Evolutionary conservation across 2,329 filamentous ascomycete genomes (phyloP).

Genomic region (Cucurbitaria berberidis): DNA sequence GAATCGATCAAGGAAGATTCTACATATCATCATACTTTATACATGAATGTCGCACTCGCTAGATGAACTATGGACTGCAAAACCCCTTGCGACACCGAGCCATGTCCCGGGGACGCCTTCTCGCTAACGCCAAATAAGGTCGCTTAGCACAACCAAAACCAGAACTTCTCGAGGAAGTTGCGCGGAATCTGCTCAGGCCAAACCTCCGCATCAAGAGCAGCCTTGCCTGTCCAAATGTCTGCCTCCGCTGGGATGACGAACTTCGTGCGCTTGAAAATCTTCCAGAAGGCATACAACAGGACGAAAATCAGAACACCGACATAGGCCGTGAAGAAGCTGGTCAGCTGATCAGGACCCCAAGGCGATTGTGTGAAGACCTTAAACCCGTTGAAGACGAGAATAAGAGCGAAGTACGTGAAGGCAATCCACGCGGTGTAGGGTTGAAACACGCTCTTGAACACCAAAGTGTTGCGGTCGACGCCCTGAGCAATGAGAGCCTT

Average conservation of each 20-base stretch:
- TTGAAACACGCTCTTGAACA: slow-evolving; percentile 57
- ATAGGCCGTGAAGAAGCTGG: slow-evolving; percentile 59
- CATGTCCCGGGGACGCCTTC: too few relatives aligned
- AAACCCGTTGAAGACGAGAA: slow-evolving; percentile 67
- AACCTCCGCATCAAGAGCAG: slow-evolving; percentile 53
- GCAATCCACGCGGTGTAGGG: slow-evolving; percentile 65
- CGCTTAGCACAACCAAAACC: slow-evolving; percentile 55
- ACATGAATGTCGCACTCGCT: too few relatives aligned
- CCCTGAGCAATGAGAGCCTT: slow-evolving; percentile 54
- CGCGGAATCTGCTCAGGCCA: slow-evolving; percentile 53
- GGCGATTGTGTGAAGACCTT: slow-evolving; percentile 61
- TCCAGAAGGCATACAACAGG: slow-evolving; percentile 66
- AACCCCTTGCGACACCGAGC: too few relatives aligned
- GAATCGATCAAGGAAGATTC: too few relatives aligned
- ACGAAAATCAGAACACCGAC: slow-evolving; percentile 52
- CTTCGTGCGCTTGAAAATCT: slow-evolving; percentile 68
- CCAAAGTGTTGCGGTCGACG: slow-evolving; percentile 60
- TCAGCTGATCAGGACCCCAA: slow-evolving; percentile 47
- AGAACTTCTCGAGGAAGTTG: slow-evolving; percentile 56
- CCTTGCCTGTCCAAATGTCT: slow-evolving; percentile 57
- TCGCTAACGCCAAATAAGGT: background rate
- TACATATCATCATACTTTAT: too few relatives aligned
- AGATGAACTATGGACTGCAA: too few relatives aligned
- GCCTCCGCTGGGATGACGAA: slow-evolving; percentile 50
- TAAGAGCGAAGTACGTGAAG: slow-evolving; percentile 61